Conservation (phyloP, 306 rosid genomes). For the Sesbania bispinosa region DNA sequence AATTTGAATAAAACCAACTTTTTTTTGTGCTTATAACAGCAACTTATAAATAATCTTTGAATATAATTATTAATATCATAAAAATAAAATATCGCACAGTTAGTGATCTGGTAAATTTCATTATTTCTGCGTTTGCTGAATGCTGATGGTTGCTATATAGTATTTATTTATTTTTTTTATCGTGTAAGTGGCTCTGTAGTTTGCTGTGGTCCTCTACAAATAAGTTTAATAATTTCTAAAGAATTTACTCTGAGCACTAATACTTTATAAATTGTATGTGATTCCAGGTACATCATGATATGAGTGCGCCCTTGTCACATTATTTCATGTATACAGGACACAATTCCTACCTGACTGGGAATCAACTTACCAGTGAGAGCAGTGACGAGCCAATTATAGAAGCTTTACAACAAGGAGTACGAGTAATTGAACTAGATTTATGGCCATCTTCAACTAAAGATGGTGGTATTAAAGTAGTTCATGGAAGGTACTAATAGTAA, state of each 20-base stretch:
- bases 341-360: conserved; percentile 91
- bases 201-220: not conserved
- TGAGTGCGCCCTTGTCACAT: conserved; percentile 83
- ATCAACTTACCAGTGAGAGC: conserved; percentile 83
- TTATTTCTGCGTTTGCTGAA: too few species aligned
- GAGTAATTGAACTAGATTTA: conserved; percentile 85
- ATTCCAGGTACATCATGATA: conserved; percentile 90
- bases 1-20: too few species aligned
- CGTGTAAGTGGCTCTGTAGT: not conserved
- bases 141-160: too few species aligned
- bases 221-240: too few species aligned
- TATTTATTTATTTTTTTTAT: too few species aligned
- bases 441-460: conserved; percentile 81
- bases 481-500: conserved; percentile 83
- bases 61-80: too few species aligned
- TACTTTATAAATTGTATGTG: not conserved
- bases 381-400: conserved; percentile 76
- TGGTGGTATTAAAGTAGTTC: conserved; percentile 72
- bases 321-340: conserved; percentile 94
- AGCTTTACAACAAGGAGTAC: conserved; percentile 66
- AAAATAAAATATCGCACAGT: too few species aligned
- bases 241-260: too few species aligned
- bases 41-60: too few species aligned
- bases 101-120: too few species aligned
- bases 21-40: too few species aligned